These are phyloP conservation scores for Cercospora zeae-maydis DNA, from an alignment of 2,329 filamentous ascomycete genomes.

Conservation along the genomic window DNA sequence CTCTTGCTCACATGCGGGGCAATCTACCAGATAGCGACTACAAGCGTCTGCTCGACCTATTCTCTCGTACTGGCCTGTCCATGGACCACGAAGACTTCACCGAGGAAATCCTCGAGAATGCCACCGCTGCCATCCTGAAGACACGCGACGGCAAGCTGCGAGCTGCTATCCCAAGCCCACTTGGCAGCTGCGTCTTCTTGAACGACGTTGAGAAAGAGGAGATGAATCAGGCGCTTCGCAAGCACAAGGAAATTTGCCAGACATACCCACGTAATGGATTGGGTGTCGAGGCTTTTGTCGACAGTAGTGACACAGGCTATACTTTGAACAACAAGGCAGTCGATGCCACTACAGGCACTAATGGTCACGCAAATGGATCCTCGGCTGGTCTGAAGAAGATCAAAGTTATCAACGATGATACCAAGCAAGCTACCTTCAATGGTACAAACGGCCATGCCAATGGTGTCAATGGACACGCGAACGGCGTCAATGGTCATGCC, in stretches of 20 bases:
- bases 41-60: slow-evolving; percentile 60
- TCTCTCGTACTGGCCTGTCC: slow-evolving; percentile 66
- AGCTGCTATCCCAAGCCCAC: slow-evolving; percentile 64
- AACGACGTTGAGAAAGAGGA: slow-evolving; percentile 64
- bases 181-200: slow-evolving; percentile 64
- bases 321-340: slow-evolving; percentile 46
- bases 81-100: slow-evolving; percentile 69
- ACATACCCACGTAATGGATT: slow-evolving; percentile 61
- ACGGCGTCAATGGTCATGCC: not conserved
- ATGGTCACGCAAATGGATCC: slow-evolving; percentile 7
- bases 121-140: slow-evolving; percentile 65
- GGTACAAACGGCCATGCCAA: not conserved
- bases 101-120: slow-evolving; percentile 61
- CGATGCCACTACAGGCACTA: slow-evolving; percentile 32
- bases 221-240: slow-evolving; percentile 57
- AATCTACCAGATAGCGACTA: slow-evolving; percentile 60
- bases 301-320: slow-evolving; percentile 64
- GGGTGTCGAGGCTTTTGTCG: slow-evolving; percentile 67
- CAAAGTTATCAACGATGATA: slow-evolving; percentile 38
- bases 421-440: slow-evolving; percentile 19
- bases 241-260: slow-evolving; percentile 63
- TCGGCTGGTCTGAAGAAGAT: slow-evolving; percentile 29
- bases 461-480: not conserved
- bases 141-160: slow-evolving; percentile 66
- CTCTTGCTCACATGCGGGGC: slow-evolving; percentile 61